Evolutionary conservation across 2,329 filamentous ascomycete species (phyloP), one percentile per base, ranked within the genome.

Genomic region (Fonsecaea erecta): DNA sequence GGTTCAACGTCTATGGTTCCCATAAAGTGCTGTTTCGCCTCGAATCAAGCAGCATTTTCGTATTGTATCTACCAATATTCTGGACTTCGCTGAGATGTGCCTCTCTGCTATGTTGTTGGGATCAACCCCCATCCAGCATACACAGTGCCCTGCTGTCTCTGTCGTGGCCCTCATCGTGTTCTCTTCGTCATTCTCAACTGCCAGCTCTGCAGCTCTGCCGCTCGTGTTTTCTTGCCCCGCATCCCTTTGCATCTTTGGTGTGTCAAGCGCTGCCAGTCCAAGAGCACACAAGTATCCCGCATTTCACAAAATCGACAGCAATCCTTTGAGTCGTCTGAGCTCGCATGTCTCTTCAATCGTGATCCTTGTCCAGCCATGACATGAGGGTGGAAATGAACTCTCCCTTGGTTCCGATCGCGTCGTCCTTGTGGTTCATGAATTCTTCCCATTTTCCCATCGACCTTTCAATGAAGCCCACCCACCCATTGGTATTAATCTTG

Each of bases 361-460:
- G n/a, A n/a, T 7, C n/a, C 37, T 43, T n/a, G n/a, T 43, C 37
- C 37, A 43, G 2, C 3, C n/a, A 12, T n/a, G 16, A 16, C 37
- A 43, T 43, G 37, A 43, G 37, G 16, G 1, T 18, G n/a, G 37
- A 18, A 18, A 43, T 3, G 6, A 43, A 8, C n/a, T 43, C 18
- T 18, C 16, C 37, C 37, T 43, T 18, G 6, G 37, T 43, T 43
- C 37, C 37, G 8, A 5, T 9, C 16, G 7, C n/a, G 9, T 43
- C 16, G n/a, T 43, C 37, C 37, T 43, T 43, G 37, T 9, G 52
- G 60, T n/a, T 56, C 48, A 54, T 43, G 24, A 56, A 46, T 11
- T 26, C 14, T 28, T 53, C 28, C 58, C 58, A 60, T 11, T 12
- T n/a, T 3, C 26, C 21, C 7, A 2, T 30, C 16, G 43, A 18